These are phyloP conservation scores for Raphanus raphanistrum DNA, from an alignment of 345 rosid species.

Conservation along the genomic window DNA sequence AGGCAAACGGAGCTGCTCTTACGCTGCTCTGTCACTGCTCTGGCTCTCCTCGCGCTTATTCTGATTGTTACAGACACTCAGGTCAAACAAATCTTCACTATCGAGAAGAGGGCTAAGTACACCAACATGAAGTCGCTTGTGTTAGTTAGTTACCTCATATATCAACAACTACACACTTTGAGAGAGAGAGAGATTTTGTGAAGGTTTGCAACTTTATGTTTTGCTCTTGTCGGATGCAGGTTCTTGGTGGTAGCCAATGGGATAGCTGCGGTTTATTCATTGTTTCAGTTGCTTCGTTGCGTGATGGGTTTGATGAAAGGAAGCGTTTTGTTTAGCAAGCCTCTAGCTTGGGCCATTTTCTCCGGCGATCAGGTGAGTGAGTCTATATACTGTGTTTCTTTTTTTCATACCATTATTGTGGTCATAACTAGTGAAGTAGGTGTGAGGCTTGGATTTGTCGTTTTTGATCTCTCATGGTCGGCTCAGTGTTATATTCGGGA, in stretches of 20 bases:
- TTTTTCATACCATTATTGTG: not conserved
- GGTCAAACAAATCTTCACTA: constrained; percentile 66
- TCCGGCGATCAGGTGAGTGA: constrained; percentile 78
- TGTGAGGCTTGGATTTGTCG: constrained; percentile 11
- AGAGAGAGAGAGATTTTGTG: not conserved
- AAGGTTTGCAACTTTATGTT: constrained; percentile 1
- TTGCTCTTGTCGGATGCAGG: constrained; percentile 40
- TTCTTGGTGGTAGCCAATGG: constrained; percentile 80
- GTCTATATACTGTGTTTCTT: not conserved
- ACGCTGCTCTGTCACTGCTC: constrained; percentile 63
- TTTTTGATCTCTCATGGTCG: constrained; percentile 12
- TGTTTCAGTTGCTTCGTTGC: constrained; percentile 73
- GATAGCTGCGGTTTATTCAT: constrained; percentile 69
- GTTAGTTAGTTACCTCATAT: constrained; percentile 45
- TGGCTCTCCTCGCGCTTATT: constrained; percentile 57
- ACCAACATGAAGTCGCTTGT: constrained; percentile 95
- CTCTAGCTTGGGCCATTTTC: constrained; percentile 86
- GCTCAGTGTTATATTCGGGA: not conserved
- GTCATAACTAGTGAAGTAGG: constrained; percentile 10
- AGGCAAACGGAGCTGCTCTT: constrained; percentile 68
- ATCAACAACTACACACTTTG: not conserved
- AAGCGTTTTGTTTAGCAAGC: constrained; percentile 62
- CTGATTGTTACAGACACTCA: constrained; percentile 80
- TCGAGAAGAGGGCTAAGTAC: constrained; percentile 67
- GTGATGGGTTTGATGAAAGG: constrained; percentile 61